These are phyloP conservation scores for Diaporthe citriasiana DNA, from an alignment of 2,329 filamentous ascomycete genomes.

Conservation along the genomic window DNA sequence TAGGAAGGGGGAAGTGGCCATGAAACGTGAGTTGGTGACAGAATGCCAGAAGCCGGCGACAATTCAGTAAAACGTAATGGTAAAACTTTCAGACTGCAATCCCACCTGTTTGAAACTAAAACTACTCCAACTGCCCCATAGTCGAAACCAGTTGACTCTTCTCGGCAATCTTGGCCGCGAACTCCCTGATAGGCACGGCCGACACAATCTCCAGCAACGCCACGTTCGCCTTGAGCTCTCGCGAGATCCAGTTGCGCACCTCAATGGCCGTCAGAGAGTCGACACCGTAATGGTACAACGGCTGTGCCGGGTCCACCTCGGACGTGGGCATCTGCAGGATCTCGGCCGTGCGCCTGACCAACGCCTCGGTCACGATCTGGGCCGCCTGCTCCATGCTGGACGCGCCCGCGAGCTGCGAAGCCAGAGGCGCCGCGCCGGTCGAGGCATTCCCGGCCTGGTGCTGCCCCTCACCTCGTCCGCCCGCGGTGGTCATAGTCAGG, in stretches of 20 bases:
- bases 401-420: slow-evolving; percentile 23
- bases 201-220: slow-evolving; percentile 37
- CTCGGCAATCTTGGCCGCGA: slow-evolving; percentile 38
- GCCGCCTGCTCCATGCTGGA: slow-evolving; percentile 30
- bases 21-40: no score
- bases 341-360: slow-evolving; percentile 36
- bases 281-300: slow-evolving; percentile 39
- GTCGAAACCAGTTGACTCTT: background rate
- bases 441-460: background rate
- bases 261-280: slow-evolving; percentile 40
- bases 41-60: no score
- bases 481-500: slow-evolving; percentile 29
- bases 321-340: slow-evolving; percentile 37
- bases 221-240: slow-evolving; percentile 39
- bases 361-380: slow-evolving; percentile 36
- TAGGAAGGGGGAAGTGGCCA: no score
- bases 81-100: no score
- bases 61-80: no score
- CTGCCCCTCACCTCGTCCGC: no score
- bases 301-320: slow-evolving; percentile 36
- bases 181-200: slow-evolving; percentile 37
- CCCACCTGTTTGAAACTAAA: no score
- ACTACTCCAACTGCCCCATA: no score
- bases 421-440: slow-evolving; percentile 31
- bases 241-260: slow-evolving; percentile 39